Percentiles rank a stretch among this genome's conserved stretches.
Evolutionary conservation across 176 grass and related monocot genomes (phyloP).

Genomic region (Oryza brachyantha): DNA sequence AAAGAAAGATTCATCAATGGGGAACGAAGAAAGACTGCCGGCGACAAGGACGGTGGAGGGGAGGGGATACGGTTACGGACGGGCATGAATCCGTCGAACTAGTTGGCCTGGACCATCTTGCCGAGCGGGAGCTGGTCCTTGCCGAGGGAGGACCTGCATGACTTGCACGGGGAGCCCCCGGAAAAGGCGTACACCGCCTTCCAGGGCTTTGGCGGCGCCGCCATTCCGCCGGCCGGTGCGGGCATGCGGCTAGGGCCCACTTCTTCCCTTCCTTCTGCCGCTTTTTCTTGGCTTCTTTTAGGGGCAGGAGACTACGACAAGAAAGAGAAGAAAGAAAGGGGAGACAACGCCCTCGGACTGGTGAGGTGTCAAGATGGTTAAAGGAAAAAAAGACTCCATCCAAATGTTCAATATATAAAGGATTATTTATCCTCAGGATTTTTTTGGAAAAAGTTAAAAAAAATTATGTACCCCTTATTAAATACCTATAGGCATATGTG

Average conservation of each 20-base stretch:
- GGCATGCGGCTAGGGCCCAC: not conserved
- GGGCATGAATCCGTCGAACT: constrained; percentile 98
- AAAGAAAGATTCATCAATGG: not conserved
- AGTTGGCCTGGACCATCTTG: constrained; percentile 86
- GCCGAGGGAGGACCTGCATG: constrained; percentile 69
- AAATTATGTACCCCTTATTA: too few species aligned
- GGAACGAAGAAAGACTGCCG: not conserved
- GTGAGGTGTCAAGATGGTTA: too few species aligned
- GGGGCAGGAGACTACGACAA: too few species aligned
- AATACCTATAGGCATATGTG: too few species aligned
- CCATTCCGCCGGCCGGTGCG: constrained; percentile 37
- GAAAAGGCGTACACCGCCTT: constrained; percentile 95
- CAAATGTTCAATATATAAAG: too few species aligned
- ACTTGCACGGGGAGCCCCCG: constrained; percentile 83
- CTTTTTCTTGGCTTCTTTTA: too few species aligned
- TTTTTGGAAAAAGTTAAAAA: too few species aligned
- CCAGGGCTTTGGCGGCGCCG: constrained; percentile 71
- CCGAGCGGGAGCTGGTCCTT: constrained; percentile 83
- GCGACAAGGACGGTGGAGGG: not conserved
- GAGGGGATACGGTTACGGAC: constrained; percentile 53
- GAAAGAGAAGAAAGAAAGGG: too few species aligned
- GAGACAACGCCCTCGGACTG: too few species aligned
- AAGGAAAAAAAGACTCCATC: too few species aligned
- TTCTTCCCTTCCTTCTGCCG: not conserved
- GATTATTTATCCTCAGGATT: too few species aligned